Conservation (phyloP, 805 yeast genomes). For the Nakazawaea molendinolei region DNA sequence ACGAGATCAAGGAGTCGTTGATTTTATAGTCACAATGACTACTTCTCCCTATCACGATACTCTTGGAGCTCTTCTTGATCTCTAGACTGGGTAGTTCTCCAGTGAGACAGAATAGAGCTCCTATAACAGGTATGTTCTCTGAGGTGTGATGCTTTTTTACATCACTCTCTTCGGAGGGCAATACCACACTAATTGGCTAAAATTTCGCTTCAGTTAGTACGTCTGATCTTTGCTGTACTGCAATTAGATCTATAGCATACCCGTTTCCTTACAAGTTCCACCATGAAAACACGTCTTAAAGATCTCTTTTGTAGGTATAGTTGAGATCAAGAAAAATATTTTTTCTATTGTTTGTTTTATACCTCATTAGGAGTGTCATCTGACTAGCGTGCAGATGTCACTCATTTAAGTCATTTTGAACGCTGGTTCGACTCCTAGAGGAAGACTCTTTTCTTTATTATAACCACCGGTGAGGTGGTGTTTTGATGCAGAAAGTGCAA, state of each 20-base stretch:
- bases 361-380: neutral
- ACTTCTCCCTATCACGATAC: constrained; percentile 39
- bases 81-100: constrained; percentile 3
- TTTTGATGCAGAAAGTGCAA: too few relatives aligned
- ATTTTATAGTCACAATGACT: constrained; percentile 51
- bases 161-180: neutral
- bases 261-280: constrained; percentile 10
- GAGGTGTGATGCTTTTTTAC: constrained; percentile 1
- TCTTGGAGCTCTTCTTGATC: constrained; percentile 1
- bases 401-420: neutral
- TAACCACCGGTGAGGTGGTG: too few relatives aligned
- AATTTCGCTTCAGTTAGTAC: too few relatives aligned
- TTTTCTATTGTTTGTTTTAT: neutral
- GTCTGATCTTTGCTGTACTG: too few relatives aligned
- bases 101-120: constrained; percentile 7
- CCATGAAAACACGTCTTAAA: constrained; percentile 8
- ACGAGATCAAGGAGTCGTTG: constrained; percentile 45
- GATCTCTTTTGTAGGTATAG: too few relatives aligned
- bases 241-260: too few relatives aligned
- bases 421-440: neutral
- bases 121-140: constrained; percentile 1
- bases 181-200: neutral
- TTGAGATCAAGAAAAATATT: too few relatives aligned
- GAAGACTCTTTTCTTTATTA: too few relatives aligned
- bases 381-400: neutral